phyloP scores from a whole-genome alignment of 768 basidiomycete genomes.

The Suillus alpinus region DNA sequence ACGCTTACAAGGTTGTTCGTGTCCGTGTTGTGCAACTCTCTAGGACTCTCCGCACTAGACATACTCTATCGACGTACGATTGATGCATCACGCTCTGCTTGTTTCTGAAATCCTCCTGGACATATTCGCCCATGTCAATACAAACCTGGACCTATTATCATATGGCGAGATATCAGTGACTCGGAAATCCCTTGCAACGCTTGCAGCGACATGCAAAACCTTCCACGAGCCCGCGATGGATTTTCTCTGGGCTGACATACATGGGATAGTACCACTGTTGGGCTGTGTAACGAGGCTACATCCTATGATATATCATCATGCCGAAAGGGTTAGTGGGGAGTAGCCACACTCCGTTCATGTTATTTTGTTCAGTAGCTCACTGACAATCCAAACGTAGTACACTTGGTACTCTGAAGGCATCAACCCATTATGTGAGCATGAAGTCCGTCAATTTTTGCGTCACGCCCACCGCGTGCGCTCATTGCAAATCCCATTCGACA shows the following conservation, averaged over 20 bases:
- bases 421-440: neutral
- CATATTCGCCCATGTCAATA: neutral
- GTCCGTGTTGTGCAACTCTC: neutral
- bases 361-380: neutral
- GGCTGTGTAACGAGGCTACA: neutral
- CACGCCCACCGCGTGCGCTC: neutral
- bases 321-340: neutral
- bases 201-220: neutral
- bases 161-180: neutral
- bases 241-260: neutral
- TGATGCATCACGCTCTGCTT: neutral
- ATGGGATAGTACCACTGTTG: neutral
- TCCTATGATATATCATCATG: conserved; percentile 1
- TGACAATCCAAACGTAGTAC: neutral
- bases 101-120: neutral
- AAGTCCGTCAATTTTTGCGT: neutral
- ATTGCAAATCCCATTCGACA: conserved; percentile 1
- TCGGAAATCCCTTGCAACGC: neutral
- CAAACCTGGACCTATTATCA: neutral
- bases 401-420: neutral
- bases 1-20: neutral
- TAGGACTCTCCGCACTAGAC: neutral
- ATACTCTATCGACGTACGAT: neutral
- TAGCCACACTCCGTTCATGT: neutral
- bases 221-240: neutral